A percentile compares a stretch with the other conserved stretches of the same genome.
These are phyloP conservation scores for Pleurotus giganteus DNA, from an alignment of 768 basidiomycete genomes.

Conservation along the genomic window DNA sequence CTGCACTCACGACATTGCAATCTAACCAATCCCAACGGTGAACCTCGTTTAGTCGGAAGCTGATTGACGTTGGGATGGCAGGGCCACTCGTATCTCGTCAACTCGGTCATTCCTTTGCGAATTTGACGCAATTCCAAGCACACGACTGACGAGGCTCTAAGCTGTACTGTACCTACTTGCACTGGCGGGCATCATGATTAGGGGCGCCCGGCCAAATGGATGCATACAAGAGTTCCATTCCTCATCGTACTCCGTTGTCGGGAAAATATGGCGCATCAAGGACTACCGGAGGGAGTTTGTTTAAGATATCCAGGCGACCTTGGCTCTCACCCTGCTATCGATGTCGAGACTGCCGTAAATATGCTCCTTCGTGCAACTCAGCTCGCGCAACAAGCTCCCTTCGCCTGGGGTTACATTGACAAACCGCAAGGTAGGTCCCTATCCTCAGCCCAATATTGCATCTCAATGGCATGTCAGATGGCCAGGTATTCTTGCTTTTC, in stretches of 20 bases:
- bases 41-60: too few relatives aligned
- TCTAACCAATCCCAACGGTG: too few relatives aligned
- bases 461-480: slow-evolving; percentile 41
- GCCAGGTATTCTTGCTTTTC: slow-evolving; percentile 65
- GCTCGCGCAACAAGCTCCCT: slow-evolving; percentile 58
- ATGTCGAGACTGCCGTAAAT: slow-evolving; percentile 52
- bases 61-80: too few relatives aligned
- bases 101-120: too few relatives aligned
- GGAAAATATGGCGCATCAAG: slow-evolving; percentile 33
- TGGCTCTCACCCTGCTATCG: slow-evolving; percentile 52
- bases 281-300: slow-evolving; percentile 59
- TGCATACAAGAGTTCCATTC: background rate
- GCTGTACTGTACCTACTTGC: too few relatives aligned
- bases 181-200: too few relatives aligned
- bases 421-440: slow-evolving; percentile 65
- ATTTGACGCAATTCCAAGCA: too few relatives aligned
- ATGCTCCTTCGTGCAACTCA: slow-evolving; percentile 62
- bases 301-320: slow-evolving; percentile 71
- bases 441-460: background rate
- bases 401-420: slow-evolving; percentile 74
- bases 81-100: too few relatives aligned
- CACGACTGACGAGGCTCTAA: too few relatives aligned
- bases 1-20: too few relatives aligned
- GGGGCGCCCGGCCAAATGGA: too few relatives aligned
- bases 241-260: background rate